These are phyloP conservation scores for Takashimella tepidaria DNA, from an alignment of 1,284 basidiomycete genomes.

Conservation along the genomic window DNA sequence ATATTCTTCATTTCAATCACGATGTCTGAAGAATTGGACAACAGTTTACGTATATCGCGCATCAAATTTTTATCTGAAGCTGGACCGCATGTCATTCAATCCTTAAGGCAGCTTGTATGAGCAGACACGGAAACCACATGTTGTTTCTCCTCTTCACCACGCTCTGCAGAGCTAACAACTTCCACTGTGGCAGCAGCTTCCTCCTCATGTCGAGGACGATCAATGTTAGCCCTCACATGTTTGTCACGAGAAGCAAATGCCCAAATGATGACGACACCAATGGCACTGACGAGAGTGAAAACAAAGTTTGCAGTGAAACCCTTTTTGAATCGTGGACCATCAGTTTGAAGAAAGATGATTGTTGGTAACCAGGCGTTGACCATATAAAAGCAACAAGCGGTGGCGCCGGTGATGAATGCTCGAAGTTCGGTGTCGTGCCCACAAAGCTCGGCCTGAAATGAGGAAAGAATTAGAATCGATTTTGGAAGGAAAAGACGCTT, in stretches of 20 bases:
- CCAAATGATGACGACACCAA: background rate
- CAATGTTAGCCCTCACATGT: background rate
- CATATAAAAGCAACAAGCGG: constrained; percentile 12
- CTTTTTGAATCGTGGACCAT: constrained; percentile 18
- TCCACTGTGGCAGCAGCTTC: no score
- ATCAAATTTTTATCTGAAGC: no score
- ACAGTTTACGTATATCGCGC: no score
- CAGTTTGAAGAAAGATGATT: constrained; percentile 21
- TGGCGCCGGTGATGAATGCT: constrained; percentile 14
- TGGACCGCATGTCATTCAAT: no score
- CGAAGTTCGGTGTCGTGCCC: constrained; percentile 5
- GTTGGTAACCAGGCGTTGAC: constrained; percentile 20
- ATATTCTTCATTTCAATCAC: no score
- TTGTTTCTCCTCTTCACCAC: background rate
- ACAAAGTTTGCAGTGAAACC: constrained; percentile 16
- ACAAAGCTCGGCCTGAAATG: constrained; percentile 4
- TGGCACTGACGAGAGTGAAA: background rate
- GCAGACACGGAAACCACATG: no score
- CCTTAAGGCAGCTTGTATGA: no score
- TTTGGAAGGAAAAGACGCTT: background rate
- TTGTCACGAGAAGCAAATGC: background rate
- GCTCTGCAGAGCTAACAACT: background rate
- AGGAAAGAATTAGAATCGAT: no score
- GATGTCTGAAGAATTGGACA: no score
- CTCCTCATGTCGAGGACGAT: background rate